These are phyloP conservation scores for Spathaspora arborariae DNA, from an alignment of 805 yeast species.

Conservation along the genomic window DNA sequence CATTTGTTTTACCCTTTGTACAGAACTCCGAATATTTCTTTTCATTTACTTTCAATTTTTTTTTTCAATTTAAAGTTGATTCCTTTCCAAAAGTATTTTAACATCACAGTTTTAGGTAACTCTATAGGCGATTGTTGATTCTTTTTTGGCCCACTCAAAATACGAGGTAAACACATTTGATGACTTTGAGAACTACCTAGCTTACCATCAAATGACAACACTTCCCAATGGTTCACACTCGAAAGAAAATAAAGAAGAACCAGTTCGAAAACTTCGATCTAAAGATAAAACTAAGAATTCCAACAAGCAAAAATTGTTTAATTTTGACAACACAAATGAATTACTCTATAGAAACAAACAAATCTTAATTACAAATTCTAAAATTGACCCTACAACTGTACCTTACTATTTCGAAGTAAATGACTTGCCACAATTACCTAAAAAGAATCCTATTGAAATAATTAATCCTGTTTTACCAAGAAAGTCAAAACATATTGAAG, in stretches of 20 bases:
- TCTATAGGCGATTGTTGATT: too few relatives aligned
- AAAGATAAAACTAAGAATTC: slow-evolving; percentile 15
- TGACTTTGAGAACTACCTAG: not conserved
- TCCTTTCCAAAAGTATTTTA: too few relatives aligned
- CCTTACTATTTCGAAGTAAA: slow-evolving; percentile 4
- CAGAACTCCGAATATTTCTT: too few relatives aligned
- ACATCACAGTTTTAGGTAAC: too few relatives aligned
- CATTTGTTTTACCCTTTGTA: too few relatives aligned
- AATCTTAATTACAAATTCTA: slow-evolving; percentile 11
- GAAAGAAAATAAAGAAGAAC: slow-evolving; percentile 9
- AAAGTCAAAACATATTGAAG: slow-evolving; percentile 17
- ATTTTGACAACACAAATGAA: slow-evolving; percentile 30
- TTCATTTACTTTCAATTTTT: too few relatives aligned
- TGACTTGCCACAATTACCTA: not conserved
- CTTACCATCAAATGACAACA: not conserved
- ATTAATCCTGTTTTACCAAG: slow-evolving; percentile 8
- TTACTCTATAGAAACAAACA: slow-evolving; percentile 18
- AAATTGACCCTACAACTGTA: not conserved
- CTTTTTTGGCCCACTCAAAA: not conserved
- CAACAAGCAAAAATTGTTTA: slow-evolving; percentile 18
- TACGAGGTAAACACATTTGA: not conserved
- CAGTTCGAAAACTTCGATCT: slow-evolving; percentile 24
- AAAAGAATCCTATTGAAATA: not conserved
- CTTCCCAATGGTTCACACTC: not conserved
- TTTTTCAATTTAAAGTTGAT: too few relatives aligned